Conservation (phyloP, 441 rosid genomes). For the Euphorbia celastroides region DNA sequence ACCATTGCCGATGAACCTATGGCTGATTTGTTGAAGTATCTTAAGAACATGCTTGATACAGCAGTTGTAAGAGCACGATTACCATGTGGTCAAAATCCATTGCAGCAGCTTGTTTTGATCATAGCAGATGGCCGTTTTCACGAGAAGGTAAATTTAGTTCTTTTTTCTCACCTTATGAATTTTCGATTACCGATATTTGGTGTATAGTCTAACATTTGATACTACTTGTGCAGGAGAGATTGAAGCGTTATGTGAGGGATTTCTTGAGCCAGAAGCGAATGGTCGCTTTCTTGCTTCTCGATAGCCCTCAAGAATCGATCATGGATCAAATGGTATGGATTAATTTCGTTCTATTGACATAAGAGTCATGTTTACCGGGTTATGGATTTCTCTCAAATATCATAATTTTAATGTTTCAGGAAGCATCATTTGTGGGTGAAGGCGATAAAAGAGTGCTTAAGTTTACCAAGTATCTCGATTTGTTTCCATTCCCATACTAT, state of each 20-base stretch:
- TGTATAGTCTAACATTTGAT: background rate
- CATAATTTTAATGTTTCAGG: conserved; percentile 28
- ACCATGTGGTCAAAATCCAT: conserved; percentile 86
- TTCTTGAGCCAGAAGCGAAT: conserved; percentile 71
- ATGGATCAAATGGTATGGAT: conserved; percentile 58
- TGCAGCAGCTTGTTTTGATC: conserved; percentile 92
- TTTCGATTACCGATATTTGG: too few relatives aligned
- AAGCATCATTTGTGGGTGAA: conserved; percentile 39
- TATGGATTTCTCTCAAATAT: background rate
- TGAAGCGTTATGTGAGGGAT: conserved; percentile 74
- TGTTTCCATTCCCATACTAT: conserved; percentile 92
- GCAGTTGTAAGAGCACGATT: conserved; percentile 65
- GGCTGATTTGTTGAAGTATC: conserved; percentile 62
- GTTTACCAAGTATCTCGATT: conserved; percentile 63
- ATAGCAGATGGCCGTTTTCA: conserved; percentile 93
- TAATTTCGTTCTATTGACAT: background rate
- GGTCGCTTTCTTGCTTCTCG: conserved; percentile 92
- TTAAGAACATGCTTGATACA: conserved; percentile 64
- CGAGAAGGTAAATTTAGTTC: conserved; percentile 53
- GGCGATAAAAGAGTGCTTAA: conserved; percentile 26
- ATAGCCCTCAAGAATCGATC: conserved; percentile 67
- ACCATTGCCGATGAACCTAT: conserved; percentile 81
- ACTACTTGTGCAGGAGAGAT: conserved; percentile 39
- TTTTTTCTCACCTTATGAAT: too few relatives aligned
- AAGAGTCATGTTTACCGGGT: background rate